Evolutionary conservation across 768 basidiomycete species (phyloP), one percentile per base, ranked within the genome.

Genomic region (Clitopilus hobsonii): DNA sequence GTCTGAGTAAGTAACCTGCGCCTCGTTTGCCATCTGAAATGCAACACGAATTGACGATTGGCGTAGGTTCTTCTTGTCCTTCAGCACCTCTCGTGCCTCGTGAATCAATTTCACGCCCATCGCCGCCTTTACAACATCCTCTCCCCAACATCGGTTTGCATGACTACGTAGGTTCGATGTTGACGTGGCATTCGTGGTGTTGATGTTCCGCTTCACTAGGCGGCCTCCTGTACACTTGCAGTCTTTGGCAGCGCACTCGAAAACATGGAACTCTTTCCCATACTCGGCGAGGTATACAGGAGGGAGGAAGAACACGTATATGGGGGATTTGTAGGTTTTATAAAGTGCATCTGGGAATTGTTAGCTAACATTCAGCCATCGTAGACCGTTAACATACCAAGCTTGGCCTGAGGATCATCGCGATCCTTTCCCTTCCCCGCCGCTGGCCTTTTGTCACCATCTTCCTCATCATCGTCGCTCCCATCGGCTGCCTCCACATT

Each of bases 71-170:
- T 49, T 53, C 13, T 24, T 10, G 23, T 64, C 52, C 14, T 49
- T 49, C 23, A 53, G 52, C 6, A 53, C 56, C 8, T 41, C 49
- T 18, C 55, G 29, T 6, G 54, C 58, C 20, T 51, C 54, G 27
- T 58, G 38, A 14, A 55, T 38, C 49, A 49, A 25, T 28, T 28
- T 28, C 23, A 51, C 51, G 18, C 48, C 53, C 2, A 54, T 52
- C 2, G 55, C 62, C 2, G 58, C 52, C 11, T 58, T 49, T 1
- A 68, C 54, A 10, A 55, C 59, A 1, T 64, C 61, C 6, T 56
- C 30, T 0, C 74, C 71, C 69, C 69, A 75, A 58, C 75, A 75
- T 2, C 22, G 27, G 16, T 59, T 58, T 0, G 58, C 70, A 56
- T 77, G 68, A 38, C 58, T 61, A 0, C 23, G 16, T 38, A 73